Evolutionary conservation across 129 eudicot species (phyloP).

Genomic region (Kitagawia praeruptora): DNA sequence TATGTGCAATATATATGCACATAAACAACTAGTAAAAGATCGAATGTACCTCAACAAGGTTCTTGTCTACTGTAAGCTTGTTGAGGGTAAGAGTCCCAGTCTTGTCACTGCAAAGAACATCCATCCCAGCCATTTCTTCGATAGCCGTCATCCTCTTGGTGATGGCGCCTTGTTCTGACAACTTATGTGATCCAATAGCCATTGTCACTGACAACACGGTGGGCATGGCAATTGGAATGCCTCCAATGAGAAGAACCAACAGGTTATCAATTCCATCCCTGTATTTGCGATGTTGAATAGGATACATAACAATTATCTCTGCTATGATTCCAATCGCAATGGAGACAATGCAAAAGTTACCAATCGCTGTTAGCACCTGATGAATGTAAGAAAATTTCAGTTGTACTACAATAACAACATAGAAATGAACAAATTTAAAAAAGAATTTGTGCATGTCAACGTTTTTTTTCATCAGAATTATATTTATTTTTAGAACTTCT

Average conservation of each 20-base stretch:
- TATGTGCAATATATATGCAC: neutral
- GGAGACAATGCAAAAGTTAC: slow-evolving; percentile 73
- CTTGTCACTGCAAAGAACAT: slow-evolving; percentile 87
- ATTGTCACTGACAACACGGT: slow-evolving; percentile 82
- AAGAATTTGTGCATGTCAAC: neutral
- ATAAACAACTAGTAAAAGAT: neutral
- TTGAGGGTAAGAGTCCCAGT: slow-evolving; percentile 87
- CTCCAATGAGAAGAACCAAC: slow-evolving; percentile 79
- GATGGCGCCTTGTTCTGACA: slow-evolving; percentile 85
- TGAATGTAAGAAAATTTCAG: neutral
- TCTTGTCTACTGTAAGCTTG: slow-evolving; percentile 74
- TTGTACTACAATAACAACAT: neutral
- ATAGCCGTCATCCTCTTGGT: slow-evolving; percentile 97
- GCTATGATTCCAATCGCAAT: slow-evolving; percentile 64
- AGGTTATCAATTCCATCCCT: slow-evolving; percentile 80
- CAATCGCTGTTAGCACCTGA: slow-evolving; percentile 68
- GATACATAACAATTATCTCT: slow-evolving; percentile 78
- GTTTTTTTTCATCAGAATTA: too few species aligned
- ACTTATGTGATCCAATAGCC: slow-evolving; percentile 91
- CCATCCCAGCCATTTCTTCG: slow-evolving; percentile 97
- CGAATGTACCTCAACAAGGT: slow-evolving; percentile 50
- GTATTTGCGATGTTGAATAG: slow-evolving; percentile 66
- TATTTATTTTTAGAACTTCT: neutral
- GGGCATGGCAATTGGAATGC: slow-evolving; percentile 96
- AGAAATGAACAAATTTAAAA: neutral